Evolutionary conservation across 75 land plant genomes (phyloP).

Genomic region (Pseudotsuga menziesii): DNA sequence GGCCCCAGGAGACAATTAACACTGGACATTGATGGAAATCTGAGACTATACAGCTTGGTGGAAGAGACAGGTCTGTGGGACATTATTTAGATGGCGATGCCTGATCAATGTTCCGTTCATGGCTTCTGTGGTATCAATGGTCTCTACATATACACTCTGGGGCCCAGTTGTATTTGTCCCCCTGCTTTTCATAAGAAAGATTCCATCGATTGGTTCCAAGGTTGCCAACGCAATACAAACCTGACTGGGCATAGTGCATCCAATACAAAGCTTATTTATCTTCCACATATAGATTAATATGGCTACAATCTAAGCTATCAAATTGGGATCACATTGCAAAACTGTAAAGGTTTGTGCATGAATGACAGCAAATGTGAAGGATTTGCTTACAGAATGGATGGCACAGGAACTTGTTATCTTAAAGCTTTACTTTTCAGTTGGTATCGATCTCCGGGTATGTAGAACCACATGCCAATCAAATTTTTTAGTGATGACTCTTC

Average conservation of each 20-base stretch:
- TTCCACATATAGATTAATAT: not conserved
- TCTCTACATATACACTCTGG: not conserved
- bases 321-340: not conserved
- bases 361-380: constrained; percentile 24
- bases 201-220: not conserved
- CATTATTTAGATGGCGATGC: not conserved
- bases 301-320: constrained; percentile 4
- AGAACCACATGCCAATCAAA: constrained; percentile 23
- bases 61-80: not conserved
- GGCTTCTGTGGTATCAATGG: not conserved
- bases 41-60: constrained; percentile 39
- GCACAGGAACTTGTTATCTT: constrained; percentile 27
- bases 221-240: not conserved
- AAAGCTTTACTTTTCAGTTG: constrained; percentile 37
- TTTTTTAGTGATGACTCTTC: constrained; percentile 4
- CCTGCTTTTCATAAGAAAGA: not conserved
- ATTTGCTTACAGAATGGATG: constrained; percentile 19
- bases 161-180: not conserved
- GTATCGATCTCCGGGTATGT: constrained; percentile 13
- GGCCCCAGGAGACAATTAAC: constrained; percentile 32
- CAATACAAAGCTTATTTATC: not conserved
- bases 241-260: not conserved
- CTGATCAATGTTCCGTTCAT: not conserved
- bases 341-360: constrained; percentile 27
- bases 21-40: constrained; percentile 52